Evolutionary conservation across 768 basidiomycete genomes (phyloP), one percentile per base, ranked within the genome.

Genomic region (Pisolithus microcarpus): DNA sequence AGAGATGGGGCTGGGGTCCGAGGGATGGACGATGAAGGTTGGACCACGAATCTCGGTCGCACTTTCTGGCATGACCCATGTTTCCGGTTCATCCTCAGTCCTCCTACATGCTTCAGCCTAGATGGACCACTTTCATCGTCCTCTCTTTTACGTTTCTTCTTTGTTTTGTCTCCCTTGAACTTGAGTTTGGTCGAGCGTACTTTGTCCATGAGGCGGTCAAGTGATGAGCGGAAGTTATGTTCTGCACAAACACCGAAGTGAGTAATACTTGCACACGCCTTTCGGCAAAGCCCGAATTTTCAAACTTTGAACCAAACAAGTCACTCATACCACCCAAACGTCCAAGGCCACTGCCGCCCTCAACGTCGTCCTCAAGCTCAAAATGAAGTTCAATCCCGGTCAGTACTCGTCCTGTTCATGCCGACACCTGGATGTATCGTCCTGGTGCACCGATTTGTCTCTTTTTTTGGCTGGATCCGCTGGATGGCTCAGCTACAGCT

Each of bases 321-420:
- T 55, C 36, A 28, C 38, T 54, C 26, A 56, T 43, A 49, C 65
- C 56, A 52, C 52, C 54, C 21, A 23, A 52, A 56, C 51, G 46
- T 34, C 46, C 62, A 52, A 58, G 55, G 52, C 56, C 62, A 62
- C 60, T 72, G 68, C 72, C 75, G 71, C 67, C 75, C 79, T 68
- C 72, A 70, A 69, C 71, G 73, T 74, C 74, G 71, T 72, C 78
- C 75, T 78, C 79, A 82, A 83, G 78, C 81, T 64, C 70, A 68
- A 79, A 72, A 82, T 86, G 85, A 90, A 90, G 76, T 81, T 73
- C 76, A 89, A 87, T 73, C 76, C 84, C 63, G 87, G 87, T 89
- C 63, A 77, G 87, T 84, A 59, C 52, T 51, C 48, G 60, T 65
- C 53, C 40, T 13, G 10, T 34, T 55, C 53, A 56, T 52, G 60